A percentile compares a stretch with the other conserved stretches of the same genome.
Evolutionary conservation across 148 eudicot genomes (phyloP).

Genomic region (Simmondsia chinensis): DNA sequence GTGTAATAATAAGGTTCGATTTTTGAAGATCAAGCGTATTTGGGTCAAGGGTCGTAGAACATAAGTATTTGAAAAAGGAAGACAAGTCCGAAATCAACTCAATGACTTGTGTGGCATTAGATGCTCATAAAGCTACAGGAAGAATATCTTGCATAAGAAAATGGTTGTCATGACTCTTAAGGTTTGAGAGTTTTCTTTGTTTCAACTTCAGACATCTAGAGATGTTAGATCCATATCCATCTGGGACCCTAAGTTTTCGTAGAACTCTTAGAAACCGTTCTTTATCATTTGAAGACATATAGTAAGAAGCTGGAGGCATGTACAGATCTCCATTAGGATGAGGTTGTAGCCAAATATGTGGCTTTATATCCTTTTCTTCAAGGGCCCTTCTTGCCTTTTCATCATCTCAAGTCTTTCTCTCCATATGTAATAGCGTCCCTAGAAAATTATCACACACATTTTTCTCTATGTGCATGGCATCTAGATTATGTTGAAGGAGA

Average conservation of each 20-base stretch:
- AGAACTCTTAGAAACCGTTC: slow-evolving; percentile 1
- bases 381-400: slow-evolving; percentile 4
- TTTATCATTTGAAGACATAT: slow-evolving; percentile 9
- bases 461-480: slow-evolving; percentile 21
- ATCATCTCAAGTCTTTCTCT: slow-evolving; percentile 14
- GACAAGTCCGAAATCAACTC: slow-evolving; percentile 1
- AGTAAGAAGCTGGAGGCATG: slow-evolving; percentile 9
- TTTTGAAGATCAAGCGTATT: background rate
- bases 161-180: slow-evolving; percentile 18
- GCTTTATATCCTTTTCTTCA: background rate
- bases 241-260: slow-evolving; percentile 5
- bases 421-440: slow-evolving; percentile 4
- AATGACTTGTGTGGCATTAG: background rate
- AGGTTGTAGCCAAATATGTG: background rate
- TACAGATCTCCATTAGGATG: background rate
- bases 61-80: slow-evolving; percentile 2
- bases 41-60: background rate
- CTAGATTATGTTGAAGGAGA: slow-evolving; percentile 8
- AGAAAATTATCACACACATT: slow-evolving; percentile 12
- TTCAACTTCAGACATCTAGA: slow-evolving; percentile 11
- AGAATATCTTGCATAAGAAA: slow-evolving; percentile 18
- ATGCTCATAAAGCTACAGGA: slow-evolving; percentile 7
- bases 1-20: background rate
- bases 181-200: background rate
- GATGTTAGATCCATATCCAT: slow-evolving; percentile 15